Evolutionary conservation across 176 grass and related monocot species (phyloP), one percentile per base, ranked within the genome.

Genomic region (Hordeum marinum): DNA sequence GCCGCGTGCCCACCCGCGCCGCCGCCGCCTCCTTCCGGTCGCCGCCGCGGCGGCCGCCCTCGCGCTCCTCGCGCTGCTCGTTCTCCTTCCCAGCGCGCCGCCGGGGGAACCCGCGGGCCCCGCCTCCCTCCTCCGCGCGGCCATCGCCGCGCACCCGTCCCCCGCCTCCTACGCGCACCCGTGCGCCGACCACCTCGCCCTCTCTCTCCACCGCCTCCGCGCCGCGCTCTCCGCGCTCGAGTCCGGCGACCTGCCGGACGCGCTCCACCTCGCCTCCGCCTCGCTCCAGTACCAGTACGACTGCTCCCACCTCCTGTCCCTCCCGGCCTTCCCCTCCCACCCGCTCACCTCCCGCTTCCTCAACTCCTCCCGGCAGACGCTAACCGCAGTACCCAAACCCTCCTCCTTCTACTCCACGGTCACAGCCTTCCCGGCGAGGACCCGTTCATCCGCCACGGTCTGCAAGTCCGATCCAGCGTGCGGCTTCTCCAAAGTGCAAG

Each of bases 221-320:
- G 45, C 82, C 52, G 60, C 84, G 11, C 68, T 81, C 11, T 63
- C 84, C 32, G 70, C 84, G 15, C 83, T 94, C 12, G 78, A 85
- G 54, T 62, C 86, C 54, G 85, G 79, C 57, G 80, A 90, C 63
- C 63, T 78, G 11, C 90, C 93, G 8, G 78, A 80, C 21, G 68
- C 92, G 66, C 90, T 90, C 73, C 87, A 83, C 81, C 86, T 93
- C 67, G 75, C 86, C 36, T 83, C 92, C 39, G 90, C 88, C 39
- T 84, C 81, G 37, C 84, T 95, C 55, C 93, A 92, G 85, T 92
- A 63, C 85, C 93, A 95, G 75, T 90, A 95, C 58, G 90, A 92
- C 78, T 95, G 93, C 73, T 90, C 79, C 69, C 83, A 92, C 72
- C 86, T 85, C 85, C 82, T 92, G 6, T 88, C 82, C 20, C 59